Base-by-base conservation (phyloP, 164 flowering plant species). In the Stephania yunnanensis region DNA sequence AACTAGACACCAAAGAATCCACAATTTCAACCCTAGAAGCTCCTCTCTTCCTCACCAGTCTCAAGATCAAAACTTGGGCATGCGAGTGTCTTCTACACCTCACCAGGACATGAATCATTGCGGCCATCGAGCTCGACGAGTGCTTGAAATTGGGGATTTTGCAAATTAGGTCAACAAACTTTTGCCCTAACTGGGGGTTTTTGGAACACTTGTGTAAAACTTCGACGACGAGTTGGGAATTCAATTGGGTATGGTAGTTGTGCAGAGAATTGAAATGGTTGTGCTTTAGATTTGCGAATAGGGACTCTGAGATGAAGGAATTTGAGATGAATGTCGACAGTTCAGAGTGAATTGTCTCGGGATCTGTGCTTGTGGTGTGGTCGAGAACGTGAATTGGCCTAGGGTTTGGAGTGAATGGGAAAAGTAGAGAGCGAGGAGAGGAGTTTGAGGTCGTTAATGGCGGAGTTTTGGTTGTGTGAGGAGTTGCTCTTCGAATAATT, bases 11-110 rank as follows among this genome's bases (percentile, higher is more conserved):
- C 74, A 94, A 76, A 0, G 89, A 82, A n/a, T 88, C 90, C 5
- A 94, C 87, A 77, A 92, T 84, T 63, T 85, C 92, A 42, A 45
- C 73, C 71, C 92, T 83, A 0, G 90, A 87, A 58, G 79, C 95
- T 4, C 96, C 92, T 42, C 95, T 87, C 75, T 80, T 89, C 73
- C 97, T 82, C 53, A 94, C 83, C 96, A 94, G 88, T 64, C 91
- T 81, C 31, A 92, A 89, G 69, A 94, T 82, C 79, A 91, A 80
- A 72, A 84, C 89, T 79, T 92, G 98, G 2, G 97, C 98, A 70
- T 94, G 93, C 0, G 93, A 85, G 13, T 77, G 44, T 69, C 96
- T 86, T 78, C 87, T 74, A 70, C 84, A 78, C 70, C 88, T 80
- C 29, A 89, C 87, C 22, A 91, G 75, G 7, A 90, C 15, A 73